Conservation (phyloP, 768 basidiomycete genomes). For the Cyclocybe cylindracea region DNA sequence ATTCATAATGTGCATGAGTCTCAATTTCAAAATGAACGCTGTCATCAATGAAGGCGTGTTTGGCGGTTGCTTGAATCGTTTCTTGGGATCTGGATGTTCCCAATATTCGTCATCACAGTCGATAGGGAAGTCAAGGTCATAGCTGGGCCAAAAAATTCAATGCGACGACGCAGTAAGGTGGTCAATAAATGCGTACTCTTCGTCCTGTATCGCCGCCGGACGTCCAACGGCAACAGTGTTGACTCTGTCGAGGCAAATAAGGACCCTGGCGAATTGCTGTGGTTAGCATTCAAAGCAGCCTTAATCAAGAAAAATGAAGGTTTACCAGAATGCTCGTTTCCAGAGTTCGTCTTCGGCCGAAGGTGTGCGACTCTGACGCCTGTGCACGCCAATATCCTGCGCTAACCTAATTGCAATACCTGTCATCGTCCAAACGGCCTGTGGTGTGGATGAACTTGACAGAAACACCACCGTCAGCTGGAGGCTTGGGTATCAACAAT, state of each 20-base stretch:
- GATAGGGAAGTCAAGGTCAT: conserved; percentile 66
- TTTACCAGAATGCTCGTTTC: conserved; percentile 66
- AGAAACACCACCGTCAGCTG: conserved; percentile 55
- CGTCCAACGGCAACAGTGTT: conserved; percentile 59
- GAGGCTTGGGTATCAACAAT: conserved; percentile 18
- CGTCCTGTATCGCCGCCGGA: conserved; percentile 74
- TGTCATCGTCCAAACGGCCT: conserved; percentile 64
- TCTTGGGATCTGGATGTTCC: conserved; percentile 55
- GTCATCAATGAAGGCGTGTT: conserved; percentile 55
- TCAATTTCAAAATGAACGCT: conserved; percentile 55
- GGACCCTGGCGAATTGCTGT: conserved; percentile 35
- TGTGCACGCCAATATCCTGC: conserved; percentile 76
- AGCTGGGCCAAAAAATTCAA: conserved; percentile 37
- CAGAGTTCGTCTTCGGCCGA: conserved; percentile 67
- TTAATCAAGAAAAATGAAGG: neutral
- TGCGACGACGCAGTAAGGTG: neutral
- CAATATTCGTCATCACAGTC: conserved; percentile 74
- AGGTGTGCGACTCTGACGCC: conserved; percentile 32
- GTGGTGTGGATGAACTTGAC: conserved; percentile 54
- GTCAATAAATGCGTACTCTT: conserved; percentile 49
- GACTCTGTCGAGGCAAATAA: conserved; percentile 50
- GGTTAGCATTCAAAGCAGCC: neutral
- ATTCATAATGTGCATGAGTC: conserved; percentile 62
- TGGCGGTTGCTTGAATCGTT: conserved; percentile 67
- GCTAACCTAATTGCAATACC: conserved; percentile 71